phyloP scores from a whole-genome alignment of 768 basidiomycete species.

The Trametes sanguinea region DNA sequence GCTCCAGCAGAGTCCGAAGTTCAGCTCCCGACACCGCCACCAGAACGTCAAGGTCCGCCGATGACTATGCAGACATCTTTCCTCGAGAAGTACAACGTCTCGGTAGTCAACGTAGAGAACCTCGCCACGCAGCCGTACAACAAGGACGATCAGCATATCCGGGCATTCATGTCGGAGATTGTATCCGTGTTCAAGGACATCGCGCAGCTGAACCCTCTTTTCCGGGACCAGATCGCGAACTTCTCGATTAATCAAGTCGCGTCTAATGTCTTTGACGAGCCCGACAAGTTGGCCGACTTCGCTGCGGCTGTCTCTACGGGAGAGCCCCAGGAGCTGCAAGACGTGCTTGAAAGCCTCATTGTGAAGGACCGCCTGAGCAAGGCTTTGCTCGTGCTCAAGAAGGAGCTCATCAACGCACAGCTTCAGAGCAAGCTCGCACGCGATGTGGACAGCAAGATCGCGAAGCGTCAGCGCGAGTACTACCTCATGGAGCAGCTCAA shows the following conservation, averaged over 20 bases:
- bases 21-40: constrained; percentile 39
- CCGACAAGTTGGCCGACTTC: constrained; percentile 96
- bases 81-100: constrained; percentile 79
- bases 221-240: constrained; percentile 97
- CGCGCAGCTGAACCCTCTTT: constrained; percentile 93
- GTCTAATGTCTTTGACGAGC: constrained; percentile 94
- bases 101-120: constrained; percentile 88
- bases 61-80: constrained; percentile 82
- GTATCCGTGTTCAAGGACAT: constrained; percentile 99
- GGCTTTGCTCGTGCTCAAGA: constrained; percentile 91
- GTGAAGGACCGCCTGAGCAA: constrained; percentile 90
- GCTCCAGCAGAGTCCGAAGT: constrained; percentile 46
- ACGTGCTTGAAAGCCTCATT: constrained; percentile 82
- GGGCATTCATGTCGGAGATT: constrained; percentile 95
- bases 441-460: constrained; percentile 94
- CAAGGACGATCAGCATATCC: constrained; percentile 93
- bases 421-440: constrained; percentile 89
- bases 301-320: constrained; percentile 94
- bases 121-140: constrained; percentile 78
- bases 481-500: constrained; percentile 97
- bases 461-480: constrained; percentile 91
- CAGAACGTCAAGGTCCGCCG: constrained; percentile 30
- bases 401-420: constrained; percentile 96
- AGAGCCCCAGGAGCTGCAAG: constrained; percentile 90
- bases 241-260: constrained; percentile 93